These are phyloP conservation scores for Mortierella polycephala DNA, from an alignment of 371 early-diverging fungal species.

Conservation along the genomic window DNA sequence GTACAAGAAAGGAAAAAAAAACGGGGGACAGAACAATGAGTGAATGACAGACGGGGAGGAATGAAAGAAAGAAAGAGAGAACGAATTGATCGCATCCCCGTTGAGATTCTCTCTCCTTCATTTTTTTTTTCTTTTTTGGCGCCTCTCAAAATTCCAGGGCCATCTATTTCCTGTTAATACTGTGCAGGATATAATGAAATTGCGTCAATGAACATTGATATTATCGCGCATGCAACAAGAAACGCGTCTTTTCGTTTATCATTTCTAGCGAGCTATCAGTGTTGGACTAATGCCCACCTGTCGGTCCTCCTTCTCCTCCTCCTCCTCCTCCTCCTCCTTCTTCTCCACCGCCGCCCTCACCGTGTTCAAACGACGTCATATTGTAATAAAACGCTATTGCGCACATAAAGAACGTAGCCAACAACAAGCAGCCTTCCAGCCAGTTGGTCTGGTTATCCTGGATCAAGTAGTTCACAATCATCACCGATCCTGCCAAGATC, in stretches of 20 bases:
- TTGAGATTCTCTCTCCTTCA: not conserved
- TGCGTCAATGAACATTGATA: not conserved
- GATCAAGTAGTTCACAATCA: too few relatives aligned
- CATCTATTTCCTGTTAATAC: not conserved
- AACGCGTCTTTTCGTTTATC: not conserved
- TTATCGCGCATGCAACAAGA: not conserved
- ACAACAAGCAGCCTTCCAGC: too few relatives aligned
- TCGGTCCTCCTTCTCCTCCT: not conserved
- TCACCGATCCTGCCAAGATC: too few relatives aligned
- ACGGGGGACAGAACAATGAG: not conserved
- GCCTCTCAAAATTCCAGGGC: not conserved
- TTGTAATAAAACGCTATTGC: too few relatives aligned
- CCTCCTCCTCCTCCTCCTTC: not conserved
- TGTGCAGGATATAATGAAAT: not conserved
- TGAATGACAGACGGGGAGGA: not conserved
- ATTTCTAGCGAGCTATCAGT: too few relatives aligned
- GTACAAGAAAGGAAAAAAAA: conserved; percentile 11
- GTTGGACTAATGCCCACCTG: too few relatives aligned
- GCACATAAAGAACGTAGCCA: too few relatives aligned
- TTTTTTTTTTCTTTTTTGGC: not conserved
- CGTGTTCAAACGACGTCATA: too few relatives aligned
- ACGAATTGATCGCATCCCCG: not conserved
- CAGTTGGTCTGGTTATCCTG: too few relatives aligned
- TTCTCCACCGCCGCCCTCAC: too few relatives aligned
- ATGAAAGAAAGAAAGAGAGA: not conserved